Percentiles rank a stretch among this genome's conserved stretches.
Conservation (phyloP, 179 eudicot genomes). For the Silene noctiflora region DNA sequence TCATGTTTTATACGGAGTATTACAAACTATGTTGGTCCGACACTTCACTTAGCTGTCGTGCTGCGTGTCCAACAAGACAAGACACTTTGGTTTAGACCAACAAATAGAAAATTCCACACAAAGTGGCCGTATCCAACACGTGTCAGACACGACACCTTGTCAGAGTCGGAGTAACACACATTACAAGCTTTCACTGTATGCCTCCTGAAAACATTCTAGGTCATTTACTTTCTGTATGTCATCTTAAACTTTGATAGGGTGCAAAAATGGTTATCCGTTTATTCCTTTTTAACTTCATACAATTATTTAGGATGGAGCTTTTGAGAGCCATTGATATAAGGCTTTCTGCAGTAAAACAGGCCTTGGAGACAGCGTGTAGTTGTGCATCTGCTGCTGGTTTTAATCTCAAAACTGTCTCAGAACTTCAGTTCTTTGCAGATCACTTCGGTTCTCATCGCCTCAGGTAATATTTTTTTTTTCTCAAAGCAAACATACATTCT, state of each 20-base stretch:
- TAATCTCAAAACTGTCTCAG: slow-evolving; percentile 51
- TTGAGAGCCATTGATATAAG: slow-evolving; percentile 85
- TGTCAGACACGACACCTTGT: too few relatives aligned
- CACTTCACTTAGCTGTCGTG: too few relatives aligned
- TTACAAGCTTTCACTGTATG: neutral
- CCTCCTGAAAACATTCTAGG: neutral
- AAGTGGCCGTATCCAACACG: too few relatives aligned
- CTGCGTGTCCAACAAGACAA: too few relatives aligned
- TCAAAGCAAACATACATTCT: neutral
- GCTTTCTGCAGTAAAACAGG: slow-evolving; percentile 69
- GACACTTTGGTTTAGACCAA: too few relatives aligned
- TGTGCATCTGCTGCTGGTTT: slow-evolving; percentile 86
- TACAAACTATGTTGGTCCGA: neutral
- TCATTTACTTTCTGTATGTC: neutral
- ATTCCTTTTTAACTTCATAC: slow-evolving; percentile 8
- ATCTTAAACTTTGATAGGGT: neutral
- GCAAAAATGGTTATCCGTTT: neutral
- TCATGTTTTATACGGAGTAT: neutral
- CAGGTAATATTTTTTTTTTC: slow-evolving; percentile 44
- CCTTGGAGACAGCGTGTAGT: slow-evolving; percentile 56
- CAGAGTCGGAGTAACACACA: too few relatives aligned
- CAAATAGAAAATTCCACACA: too few relatives aligned
- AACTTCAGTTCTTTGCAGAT: slow-evolving; percentile 80
- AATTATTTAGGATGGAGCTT: slow-evolving; percentile 68
- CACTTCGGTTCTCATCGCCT: slow-evolving; percentile 80